Conservation (phyloP, 768 basidiomycete species). For the Lactarius trivialis region DNA sequence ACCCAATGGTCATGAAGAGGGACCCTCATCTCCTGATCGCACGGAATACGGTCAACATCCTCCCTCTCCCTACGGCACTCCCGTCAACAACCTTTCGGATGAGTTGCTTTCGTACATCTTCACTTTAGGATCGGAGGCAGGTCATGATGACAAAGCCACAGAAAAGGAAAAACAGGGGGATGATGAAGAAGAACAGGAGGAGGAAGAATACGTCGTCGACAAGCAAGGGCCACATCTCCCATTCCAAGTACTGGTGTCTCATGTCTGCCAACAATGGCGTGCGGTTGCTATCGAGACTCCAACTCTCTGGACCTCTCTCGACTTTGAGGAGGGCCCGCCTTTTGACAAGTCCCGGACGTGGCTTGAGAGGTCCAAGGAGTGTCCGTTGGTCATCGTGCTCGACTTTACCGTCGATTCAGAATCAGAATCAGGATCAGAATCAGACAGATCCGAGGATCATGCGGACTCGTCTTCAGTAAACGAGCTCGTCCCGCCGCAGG, state of each 20-base stretch:
- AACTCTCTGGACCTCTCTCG: constrained; percentile 48
- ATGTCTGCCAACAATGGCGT: constrained; percentile 59
- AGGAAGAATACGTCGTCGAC: constrained; percentile 20
- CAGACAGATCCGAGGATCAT: constrained; percentile 13
- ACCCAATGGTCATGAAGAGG: too few relatives aligned
- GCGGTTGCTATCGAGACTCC: constrained; percentile 45
- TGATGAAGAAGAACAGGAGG: constrained; percentile 22
- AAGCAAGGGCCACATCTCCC: constrained; percentile 22
- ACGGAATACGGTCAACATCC: too few relatives aligned
- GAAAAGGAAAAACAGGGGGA: constrained; percentile 20
- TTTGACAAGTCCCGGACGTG: constrained; percentile 40
- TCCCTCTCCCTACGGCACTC: too few relatives aligned
- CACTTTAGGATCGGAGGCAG: constrained; percentile 18
- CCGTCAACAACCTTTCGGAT: constrained; percentile 45
- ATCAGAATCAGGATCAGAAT: constrained; percentile 16
- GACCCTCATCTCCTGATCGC: too few relatives aligned
- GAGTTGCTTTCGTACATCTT: constrained; percentile 50
- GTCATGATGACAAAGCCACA: constrained; percentile 26
- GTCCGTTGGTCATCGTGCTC: constrained; percentile 49
- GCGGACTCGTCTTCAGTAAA: constrained; percentile 1
- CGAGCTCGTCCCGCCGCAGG: constrained; percentile 13
- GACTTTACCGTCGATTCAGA: constrained; percentile 28
- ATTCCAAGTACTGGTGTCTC: constrained; percentile 53
- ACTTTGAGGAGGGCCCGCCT: constrained; percentile 35
- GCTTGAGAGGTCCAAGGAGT: constrained; percentile 47